These are phyloP conservation scores for Picea sitchensis DNA, from an alignment of 75 land plant species.

Conservation along the genomic window DNA sequence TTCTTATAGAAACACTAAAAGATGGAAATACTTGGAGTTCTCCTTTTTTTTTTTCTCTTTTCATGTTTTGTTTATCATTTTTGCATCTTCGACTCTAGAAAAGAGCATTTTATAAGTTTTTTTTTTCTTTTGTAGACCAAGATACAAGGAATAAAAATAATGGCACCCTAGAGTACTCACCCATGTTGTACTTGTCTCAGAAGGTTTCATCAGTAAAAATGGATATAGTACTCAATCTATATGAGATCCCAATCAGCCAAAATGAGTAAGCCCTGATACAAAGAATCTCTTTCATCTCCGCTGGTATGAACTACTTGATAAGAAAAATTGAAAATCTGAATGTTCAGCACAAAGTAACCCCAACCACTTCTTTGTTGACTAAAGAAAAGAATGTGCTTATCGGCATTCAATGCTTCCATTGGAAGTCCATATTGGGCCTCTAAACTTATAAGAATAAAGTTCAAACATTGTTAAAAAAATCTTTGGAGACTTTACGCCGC, in stretches of 20 bases:
- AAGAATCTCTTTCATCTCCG: conserved; percentile 6
- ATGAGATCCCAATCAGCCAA: background rate
- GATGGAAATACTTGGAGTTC: background rate
- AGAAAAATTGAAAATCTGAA: conserved; percentile 69
- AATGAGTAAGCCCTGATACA: background rate
- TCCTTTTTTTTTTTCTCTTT: background rate
- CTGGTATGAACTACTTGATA: conserved; percentile 14
- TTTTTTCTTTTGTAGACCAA: conserved; percentile 1
- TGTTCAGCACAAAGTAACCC: conserved; percentile 52
- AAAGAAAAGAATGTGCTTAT: conserved; percentile 38
- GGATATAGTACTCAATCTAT: background rate
- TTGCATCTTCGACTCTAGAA: conserved; percentile 6
- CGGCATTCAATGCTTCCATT: conserved; percentile 33
- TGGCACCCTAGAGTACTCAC: background rate
- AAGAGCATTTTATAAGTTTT: background rate
- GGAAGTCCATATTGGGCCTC: too few relatives aligned
- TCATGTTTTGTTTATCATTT: background rate
- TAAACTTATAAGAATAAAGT: too few relatives aligned
- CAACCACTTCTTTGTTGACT: conserved; percentile 66
- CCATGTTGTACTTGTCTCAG: background rate
- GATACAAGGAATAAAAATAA: background rate
- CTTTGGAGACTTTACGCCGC: too few relatives aligned
- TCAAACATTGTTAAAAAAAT: too few relatives aligned
- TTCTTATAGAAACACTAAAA: background rate
- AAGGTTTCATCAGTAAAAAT: background rate